phyloP scores from a whole-genome alignment of 2,329 filamentous ascomycete genomes.

The Botrytis deweyae region DNA sequence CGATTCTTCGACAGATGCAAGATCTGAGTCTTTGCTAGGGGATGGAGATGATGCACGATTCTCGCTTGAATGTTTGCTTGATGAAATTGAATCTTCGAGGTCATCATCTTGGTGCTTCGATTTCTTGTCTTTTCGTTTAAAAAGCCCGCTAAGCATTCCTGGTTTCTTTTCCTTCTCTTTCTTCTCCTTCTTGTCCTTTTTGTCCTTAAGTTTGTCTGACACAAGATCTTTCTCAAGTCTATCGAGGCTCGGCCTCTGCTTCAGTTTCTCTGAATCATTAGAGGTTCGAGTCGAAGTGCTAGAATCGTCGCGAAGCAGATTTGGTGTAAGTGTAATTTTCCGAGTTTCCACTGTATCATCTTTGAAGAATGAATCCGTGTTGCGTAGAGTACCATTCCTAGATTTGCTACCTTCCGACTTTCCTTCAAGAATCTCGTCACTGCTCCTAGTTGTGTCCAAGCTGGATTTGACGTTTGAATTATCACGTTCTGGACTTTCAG shows the following conservation, averaged over 20 bases:
- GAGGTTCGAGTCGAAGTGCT: constrained; percentile 44
- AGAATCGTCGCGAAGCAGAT: constrained; percentile 80
- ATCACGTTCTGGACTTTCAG: constrained; percentile 31
- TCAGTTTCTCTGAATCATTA: constrained; percentile 49
- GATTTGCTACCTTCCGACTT: constrained; percentile 61
- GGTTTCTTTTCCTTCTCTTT: constrained; percentile 54
- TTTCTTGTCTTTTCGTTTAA: constrained; percentile 49
- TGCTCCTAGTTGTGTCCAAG: constrained; percentile 49
- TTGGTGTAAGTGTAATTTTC: constrained; percentile 95
- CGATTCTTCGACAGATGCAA: constrained; percentile 31
- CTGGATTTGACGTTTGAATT: constrained; percentile 31
- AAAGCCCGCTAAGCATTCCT: constrained; percentile 64
- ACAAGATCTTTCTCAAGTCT: constrained; percentile 67
- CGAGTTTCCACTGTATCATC: constrained; percentile 93
- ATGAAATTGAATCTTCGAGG: constrained; percentile 38
- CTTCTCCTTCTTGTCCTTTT: constrained; percentile 60
- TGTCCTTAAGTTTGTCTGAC: constrained; percentile 67
- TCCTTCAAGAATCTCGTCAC: constrained; percentile 65
- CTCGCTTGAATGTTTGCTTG: constrained; percentile 45
- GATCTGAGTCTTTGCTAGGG: constrained; percentile 39
- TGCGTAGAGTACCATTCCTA: constrained; percentile 81
- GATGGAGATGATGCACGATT: constrained; percentile 40
- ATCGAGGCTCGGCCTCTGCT: constrained; percentile 69
- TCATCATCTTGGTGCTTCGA: constrained; percentile 55
- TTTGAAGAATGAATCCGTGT: constrained; percentile 96